Evolutionary conservation across 352 stramenopile genomes (phyloP), one percentile per base, ranked within the genome.

Genomic region (Globisporangium takayamanum): DNA sequence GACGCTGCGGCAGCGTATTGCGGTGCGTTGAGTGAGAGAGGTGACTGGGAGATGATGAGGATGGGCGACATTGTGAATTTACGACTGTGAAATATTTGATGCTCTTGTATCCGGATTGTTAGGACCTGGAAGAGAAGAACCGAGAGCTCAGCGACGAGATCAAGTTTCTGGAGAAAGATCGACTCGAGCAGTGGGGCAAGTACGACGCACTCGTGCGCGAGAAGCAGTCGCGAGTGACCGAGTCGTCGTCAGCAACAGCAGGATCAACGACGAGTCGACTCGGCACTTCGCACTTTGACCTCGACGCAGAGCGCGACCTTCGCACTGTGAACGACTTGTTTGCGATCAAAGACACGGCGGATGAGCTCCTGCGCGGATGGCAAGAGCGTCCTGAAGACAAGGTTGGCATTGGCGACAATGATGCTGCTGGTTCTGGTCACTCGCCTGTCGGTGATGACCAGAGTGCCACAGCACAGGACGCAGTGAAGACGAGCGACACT

Each of bases 71-170:
- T 11, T 49, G 44, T 49, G 44, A 5, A 15, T 37, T 36, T 3
- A 12, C 25, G 10, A n/a, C 10, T 12, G 15, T 52, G 47, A 5
- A 26, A 5, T 16, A 10, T 33, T 0, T 1, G 28, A 3, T 57
- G 37, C 20, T 41, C 7, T 26, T 12, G n/a, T 39, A 22, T 28
- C 28, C 48, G 4, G n/a, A 18, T 16, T 33, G 10, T 39, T 36
- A 94, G 82, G 84, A 94, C 30, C 58, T 95, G 30, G 86, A 95
- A 52, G 69, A 74, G 14, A 85, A 86, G 55, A 92, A 90, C 47
- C 77, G 68, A 16, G 84, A 92, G 49, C 53, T 90, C 16, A 66
- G 63, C 6, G 74, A 92, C 55, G 78, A 95, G 61, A 71, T 94
- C 60, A 88, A 80, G 54, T 93, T 92, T 26, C 42, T 95, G 3